Base-by-base conservation (phyloP, 768 basidiomycete genomes). In the Floccularia luteovirens region DNA sequence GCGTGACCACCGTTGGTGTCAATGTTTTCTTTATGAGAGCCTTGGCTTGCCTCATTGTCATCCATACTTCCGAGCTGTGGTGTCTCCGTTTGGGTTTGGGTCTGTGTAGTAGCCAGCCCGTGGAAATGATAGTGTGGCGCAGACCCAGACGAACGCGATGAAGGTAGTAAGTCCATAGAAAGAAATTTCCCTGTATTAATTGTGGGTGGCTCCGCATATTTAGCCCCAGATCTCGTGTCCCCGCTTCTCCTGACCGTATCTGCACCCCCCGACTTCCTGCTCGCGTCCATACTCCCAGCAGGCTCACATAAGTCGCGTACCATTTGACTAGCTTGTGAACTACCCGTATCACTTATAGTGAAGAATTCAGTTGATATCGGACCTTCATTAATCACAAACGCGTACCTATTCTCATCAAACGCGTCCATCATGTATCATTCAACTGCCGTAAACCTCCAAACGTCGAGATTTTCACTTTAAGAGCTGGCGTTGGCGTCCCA, bases 291-390 rank as follows among this genome's bases (percentile, higher is more conserved):
- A 8, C 27, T 14, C 8, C 38, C 41, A 14, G 42, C 60, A 17
- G 51, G 42, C 17, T 59, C 57, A 16, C 79, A 48, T 5, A 74
- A 63, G 42, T 72, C 62, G 37, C 68, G 57, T 36, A 81, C 53
- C 28, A 79, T 50, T 41, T 78, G 71, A 14, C 72, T 73, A 4
- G 77, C 64, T 45, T 80, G 78, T n/a, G 75, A 73, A 45, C 67
- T 65, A 17, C 55, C 61, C 19, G 56, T 42, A 50, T 69, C 69
- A 52, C 74, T 78, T 40, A 35, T 42, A 39, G 21, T 31, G 32
- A 21, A 24, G 47, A 14, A 24, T 24, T 36, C n/a, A 40, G 42
- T 22, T 41, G 40, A 32, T 41, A 43, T 24, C 17, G 24, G 27
- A 12, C 27, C 2, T 33, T 31, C 27, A 43, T 35, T 31, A 21